Conservation (phyloP, 805 yeast species). For the Candida adriatica region DNA sequence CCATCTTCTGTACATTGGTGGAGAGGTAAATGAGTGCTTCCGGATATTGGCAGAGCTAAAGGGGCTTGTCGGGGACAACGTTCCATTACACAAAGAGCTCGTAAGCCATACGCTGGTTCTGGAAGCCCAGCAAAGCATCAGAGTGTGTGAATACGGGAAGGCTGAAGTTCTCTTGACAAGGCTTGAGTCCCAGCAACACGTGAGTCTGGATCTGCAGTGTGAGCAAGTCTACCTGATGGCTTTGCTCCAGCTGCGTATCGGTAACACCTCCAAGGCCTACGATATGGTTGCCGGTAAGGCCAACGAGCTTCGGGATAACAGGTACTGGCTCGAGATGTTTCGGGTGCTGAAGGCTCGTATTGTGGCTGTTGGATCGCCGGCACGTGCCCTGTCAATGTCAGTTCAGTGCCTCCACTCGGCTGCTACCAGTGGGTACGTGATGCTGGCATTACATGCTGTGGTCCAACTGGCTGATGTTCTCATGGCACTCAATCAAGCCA, state of each 20-base stretch:
- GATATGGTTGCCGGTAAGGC: constrained; percentile 15
- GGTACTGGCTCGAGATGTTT: constrained; percentile 38
- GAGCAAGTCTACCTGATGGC: constrained; percentile 22
- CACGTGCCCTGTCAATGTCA: constrained; percentile 43
- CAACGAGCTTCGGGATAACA: constrained; percentile 24
- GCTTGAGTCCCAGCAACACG: constrained; percentile 18
- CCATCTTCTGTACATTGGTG: constrained; percentile 29
- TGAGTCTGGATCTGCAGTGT: constrained; percentile 25
- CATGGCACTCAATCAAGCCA: constrained; percentile 31
- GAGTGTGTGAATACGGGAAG: constrained; percentile 21
- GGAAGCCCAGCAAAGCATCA: constrained; percentile 26
- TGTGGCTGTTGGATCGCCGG: constrained; percentile 36
- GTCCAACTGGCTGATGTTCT: constrained; percentile 40
- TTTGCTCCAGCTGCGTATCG: constrained; percentile 17
- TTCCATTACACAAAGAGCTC: constrained; percentile 32
- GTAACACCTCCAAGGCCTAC: constrained; percentile 19
- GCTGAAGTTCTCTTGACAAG: constrained; percentile 20
- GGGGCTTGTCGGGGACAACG: constrained; percentile 7
- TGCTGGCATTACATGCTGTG: constrained; percentile 40
- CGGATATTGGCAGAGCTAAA: constrained; percentile 30
- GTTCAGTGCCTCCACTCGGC: constrained; percentile 45
- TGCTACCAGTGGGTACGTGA: constrained; percentile 36
- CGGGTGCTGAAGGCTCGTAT: constrained; percentile 41
- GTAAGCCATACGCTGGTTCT: constrained; percentile 35
- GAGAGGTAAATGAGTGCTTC: constrained; percentile 35